phyloP scores from a whole-genome alignment of 2,329 filamentous ascomycete species.

The Phoma herbarum region DNA sequence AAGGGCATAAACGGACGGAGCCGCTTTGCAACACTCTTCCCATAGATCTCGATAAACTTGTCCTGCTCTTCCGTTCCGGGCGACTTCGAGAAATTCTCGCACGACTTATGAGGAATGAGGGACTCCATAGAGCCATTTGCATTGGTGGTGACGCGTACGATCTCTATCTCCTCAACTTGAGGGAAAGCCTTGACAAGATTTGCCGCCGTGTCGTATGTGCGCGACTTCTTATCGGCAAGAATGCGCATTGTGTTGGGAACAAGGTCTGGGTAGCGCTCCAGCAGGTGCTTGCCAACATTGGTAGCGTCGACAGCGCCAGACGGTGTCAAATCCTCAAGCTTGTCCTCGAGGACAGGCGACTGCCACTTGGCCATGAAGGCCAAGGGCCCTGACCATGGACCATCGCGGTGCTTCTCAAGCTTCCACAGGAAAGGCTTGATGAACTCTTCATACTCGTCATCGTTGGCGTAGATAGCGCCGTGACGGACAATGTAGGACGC shows the following conservation, averaged over 20 bases:
- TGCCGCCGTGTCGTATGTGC: conserved; percentile 47
- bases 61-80: conserved; percentile 44
- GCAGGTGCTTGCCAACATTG: conserved; percentile 66
- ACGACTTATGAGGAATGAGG: conserved; percentile 48
- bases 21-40: conserved; percentile 34
- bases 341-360: conserved; percentile 63
- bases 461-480: conserved; percentile 61
- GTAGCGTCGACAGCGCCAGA: conserved; percentile 61
- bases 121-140: conserved; percentile 41
- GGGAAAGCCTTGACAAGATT: conserved; percentile 44
- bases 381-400: conserved; percentile 60
- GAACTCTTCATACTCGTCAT: conserved; percentile 60
- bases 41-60: conserved; percentile 43
- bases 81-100: conserved; percentile 45
- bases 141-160: conserved; percentile 45
- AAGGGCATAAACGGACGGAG: conserved; percentile 53
- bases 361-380: conserved; percentile 66
- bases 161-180: conserved; percentile 41
- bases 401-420: conserved; percentile 63
- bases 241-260: conserved; percentile 52
- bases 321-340: conserved; percentile 50
- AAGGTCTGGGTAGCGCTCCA: conserved; percentile 62
- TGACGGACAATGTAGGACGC: conserved; percentile 61
- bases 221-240: conserved; percentile 49
- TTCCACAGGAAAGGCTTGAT: conserved; percentile 63